Conservation (phyloP, 176 grass and related monocot genomes). For the Oryza nivara region DNA sequence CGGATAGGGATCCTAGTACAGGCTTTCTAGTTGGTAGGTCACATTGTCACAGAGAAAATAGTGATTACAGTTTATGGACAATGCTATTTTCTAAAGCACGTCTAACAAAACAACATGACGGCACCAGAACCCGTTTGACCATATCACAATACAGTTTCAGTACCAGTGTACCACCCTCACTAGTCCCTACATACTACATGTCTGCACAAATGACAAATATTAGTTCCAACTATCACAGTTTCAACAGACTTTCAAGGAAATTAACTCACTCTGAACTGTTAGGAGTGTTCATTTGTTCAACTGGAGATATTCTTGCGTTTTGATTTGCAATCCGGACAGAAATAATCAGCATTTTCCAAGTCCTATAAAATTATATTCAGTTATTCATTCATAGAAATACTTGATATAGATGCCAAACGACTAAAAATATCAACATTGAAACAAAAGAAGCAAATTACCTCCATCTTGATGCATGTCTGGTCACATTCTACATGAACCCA, state of each 20-base stretch:
- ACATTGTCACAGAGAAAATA: neutral
- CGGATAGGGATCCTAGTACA: neutral
- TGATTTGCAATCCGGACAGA: conserved; percentile 89
- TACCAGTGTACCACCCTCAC: neutral
- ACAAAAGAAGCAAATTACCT: conserved; percentile 55
- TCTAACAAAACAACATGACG: neutral
- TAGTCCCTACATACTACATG: neutral
- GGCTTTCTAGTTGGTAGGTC: neutral
- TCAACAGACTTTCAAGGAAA: neutral
- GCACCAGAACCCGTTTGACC: neutral
- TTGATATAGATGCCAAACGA: conserved; percentile 16
- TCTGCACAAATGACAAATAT: neutral
- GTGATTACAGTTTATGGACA: neutral
- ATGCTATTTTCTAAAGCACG: neutral
- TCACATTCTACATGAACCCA: conserved; percentile 97
- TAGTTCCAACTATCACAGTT: neutral
- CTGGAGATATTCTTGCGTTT: conserved; percentile 40
- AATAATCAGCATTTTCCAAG: conserved; percentile 79
- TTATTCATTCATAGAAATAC: conserved; percentile 2
- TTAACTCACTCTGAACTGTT: conserved; percentile 52
- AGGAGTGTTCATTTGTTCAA: conserved; percentile 19
- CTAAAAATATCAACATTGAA: conserved; percentile 30
- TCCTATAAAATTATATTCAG: conserved; percentile 53
- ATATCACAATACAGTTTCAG: neutral
- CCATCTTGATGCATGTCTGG: conserved; percentile 57